phyloP scores from a whole-genome alignment of 139 green algal genomes.

The Nannochloris sp. region DNA sequence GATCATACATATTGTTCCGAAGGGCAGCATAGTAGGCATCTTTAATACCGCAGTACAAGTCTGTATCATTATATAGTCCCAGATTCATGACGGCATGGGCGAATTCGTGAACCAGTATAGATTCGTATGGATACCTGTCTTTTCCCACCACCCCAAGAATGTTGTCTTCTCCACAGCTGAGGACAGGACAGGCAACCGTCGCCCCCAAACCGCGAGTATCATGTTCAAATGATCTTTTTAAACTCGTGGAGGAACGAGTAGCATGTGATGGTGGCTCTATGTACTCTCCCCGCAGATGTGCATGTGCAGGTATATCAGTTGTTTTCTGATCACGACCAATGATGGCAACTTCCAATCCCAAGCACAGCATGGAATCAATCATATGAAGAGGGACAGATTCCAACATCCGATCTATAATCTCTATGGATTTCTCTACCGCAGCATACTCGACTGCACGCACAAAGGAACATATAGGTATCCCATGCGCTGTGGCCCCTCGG shows the following conservation, averaged over 20 bases:
- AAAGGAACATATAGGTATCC: too few species aligned
- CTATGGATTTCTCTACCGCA: too few species aligned
- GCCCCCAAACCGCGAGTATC: constrained; percentile 56
- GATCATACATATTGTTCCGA: constrained; percentile 4
- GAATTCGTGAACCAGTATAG: constrained; percentile 67
- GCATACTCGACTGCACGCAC: too few species aligned
- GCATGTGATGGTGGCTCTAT: too few species aligned
- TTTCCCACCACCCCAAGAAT: constrained; percentile 40
- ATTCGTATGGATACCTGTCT: constrained; percentile 40
- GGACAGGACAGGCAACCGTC: constrained; percentile 15
- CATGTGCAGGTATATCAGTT: constrained; percentile 61
- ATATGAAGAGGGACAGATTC: too few species aligned
- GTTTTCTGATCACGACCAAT: constrained; percentile 58
- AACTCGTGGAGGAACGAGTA: too few species aligned
- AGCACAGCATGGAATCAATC: too few species aligned
- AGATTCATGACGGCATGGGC: constrained; percentile 17
- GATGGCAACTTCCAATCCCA: constrained; percentile 48
- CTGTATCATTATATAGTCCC: neutral
- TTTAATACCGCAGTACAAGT: constrained; percentile 9
- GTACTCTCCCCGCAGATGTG: constrained; percentile 24
- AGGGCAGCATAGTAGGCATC: constrained; percentile 16
- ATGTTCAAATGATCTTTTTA: constrained; percentile 35
- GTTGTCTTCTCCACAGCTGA: constrained; percentile 33
- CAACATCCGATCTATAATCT: too few species aligned
- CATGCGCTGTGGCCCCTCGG: too few species aligned